Percentiles rank a stretch among this genome's conserved stretches.
These are phyloP conservation scores for Setaria viridis DNA, from an alignment of 202 grass and related monocot genomes.

Conservation along the genomic window DNA sequence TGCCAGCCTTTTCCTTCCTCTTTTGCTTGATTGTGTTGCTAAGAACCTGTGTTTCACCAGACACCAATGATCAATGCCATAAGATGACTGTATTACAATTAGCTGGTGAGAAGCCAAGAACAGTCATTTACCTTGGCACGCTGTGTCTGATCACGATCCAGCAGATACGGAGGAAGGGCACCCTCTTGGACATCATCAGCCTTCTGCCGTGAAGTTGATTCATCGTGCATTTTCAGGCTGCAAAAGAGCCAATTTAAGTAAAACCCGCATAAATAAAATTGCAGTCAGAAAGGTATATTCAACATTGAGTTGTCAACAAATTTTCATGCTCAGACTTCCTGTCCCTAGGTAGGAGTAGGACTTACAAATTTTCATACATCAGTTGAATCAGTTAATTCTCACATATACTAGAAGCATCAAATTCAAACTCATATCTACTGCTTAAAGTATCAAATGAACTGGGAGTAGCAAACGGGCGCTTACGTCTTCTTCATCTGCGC, in stretches of 20 bases:
- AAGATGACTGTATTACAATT: background rate
- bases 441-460: background rate
- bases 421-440: background rate
- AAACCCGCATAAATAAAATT: background rate
- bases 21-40: slow-evolving; percentile 98
- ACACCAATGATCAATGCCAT: background rate
- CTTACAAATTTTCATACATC: background rate
- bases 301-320: background rate
- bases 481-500: slow-evolving; percentile 97
- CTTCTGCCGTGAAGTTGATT: slow-evolving; percentile 80
- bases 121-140: slow-evolving; percentile 65
- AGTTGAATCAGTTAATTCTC: background rate
- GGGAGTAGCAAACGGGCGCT: slow-evolving; percentile 10
- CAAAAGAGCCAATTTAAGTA: slow-evolving; percentile 16
- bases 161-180: slow-evolving; percentile 76
- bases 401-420: background rate
- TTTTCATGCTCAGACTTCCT: background rate
- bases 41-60: slow-evolving; percentile 53
- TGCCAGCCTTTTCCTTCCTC: slow-evolving; percentile 87
- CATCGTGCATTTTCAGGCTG: slow-evolving; percentile 91
- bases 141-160: slow-evolving; percentile 79
- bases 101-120: background rate
- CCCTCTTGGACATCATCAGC: slow-evolving; percentile 76
- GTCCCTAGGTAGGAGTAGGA: background rate
- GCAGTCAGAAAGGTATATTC: background rate